Base-by-base conservation (phyloP, 331 rosid species). In the Ulmus americana region DNA sequence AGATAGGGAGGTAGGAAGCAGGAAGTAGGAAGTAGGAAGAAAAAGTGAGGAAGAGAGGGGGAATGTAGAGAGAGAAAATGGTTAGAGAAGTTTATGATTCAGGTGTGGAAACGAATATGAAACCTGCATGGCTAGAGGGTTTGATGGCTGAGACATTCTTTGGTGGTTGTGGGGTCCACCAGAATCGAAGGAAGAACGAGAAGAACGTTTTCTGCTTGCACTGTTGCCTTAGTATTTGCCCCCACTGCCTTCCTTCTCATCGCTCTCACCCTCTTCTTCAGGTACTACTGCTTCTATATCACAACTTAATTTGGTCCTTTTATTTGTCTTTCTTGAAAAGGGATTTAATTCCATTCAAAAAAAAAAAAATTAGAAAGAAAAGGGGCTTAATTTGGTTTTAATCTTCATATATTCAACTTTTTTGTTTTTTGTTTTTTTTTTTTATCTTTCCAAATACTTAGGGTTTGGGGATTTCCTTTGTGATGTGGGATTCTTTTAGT, bases 111-210 rank as follows among this genome's bases (percentile, higher is more conserved):
- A 46, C 20, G 71, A 65, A 28, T 48, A 65, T 39, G 77, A 87
- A 83, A 56, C 95, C 97, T 90, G 97, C 97, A 90, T 90, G 97
- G 97, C 86, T 90, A 38, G 86, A 90, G 61, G 80, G 85, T 10
- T 67, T 90, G 44, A 88, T 90, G 91, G 91, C 65, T 51, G 97
- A 90, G 84, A 88, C 97, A 73, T 90, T 90, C 95, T 90, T 90
- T 77, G 89, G 95, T 20, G 88, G 62, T 45, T 90, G 97, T 79
- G 90, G 92, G 95, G 84, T 74, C 94, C 97, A 90, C 80, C 60
- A 73, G 48, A 77, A 74, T 77, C 95, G 83, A 70, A 83, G 95
- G 82, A 90, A 90, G 87, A 88, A 78, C 85, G 95, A 90, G 89
- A 90, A 85, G 89, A 90, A 90, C 89, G 83, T 90, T 55, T 90